Evolutionary conservation across 768 basidiomycete species (phyloP).

Genomic region (Bullera alba): DNA sequence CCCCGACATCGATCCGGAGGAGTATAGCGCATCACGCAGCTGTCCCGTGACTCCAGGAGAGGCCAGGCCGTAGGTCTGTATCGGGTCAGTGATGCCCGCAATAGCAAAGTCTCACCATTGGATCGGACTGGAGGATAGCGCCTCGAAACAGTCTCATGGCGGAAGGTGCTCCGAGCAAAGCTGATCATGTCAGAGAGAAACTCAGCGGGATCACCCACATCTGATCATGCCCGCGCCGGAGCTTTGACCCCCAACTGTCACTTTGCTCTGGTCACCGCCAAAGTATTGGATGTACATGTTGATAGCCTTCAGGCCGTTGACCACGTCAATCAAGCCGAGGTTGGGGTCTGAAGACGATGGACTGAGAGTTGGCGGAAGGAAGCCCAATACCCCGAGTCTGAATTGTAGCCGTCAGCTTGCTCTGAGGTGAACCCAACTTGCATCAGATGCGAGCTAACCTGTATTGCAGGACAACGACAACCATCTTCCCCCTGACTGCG

Average conservation of each 20-base stretch:
- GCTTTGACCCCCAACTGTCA: constrained; percentile 77
- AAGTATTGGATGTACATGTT: constrained; percentile 56
- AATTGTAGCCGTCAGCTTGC: constrained; percentile 44
- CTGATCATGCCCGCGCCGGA: constrained; percentile 71
- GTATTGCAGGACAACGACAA: constrained; percentile 77
- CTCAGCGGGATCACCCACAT: constrained; percentile 22
- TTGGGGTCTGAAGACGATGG: constrained; percentile 50
- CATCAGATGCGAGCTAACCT: constrained; percentile 67
- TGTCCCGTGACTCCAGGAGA: constrained; percentile 53
- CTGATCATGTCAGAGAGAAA: constrained; percentile 23
- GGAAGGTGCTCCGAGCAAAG: constrained; percentile 65
- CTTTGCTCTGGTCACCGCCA: constrained; percentile 55
- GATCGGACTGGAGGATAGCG: constrained; percentile 78
- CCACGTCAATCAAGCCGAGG: constrained; percentile 46
- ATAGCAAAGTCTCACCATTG: constrained; percentile 56
- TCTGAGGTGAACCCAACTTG: neutral
- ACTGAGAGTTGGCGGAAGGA: constrained; percentile 55
- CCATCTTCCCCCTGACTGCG: constrained; percentile 59
- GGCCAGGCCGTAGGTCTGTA: constrained; percentile 67
- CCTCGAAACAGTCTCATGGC: constrained; percentile 66
- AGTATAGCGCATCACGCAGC: constrained; percentile 49
- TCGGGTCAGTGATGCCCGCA: neutral
- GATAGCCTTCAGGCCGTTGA: constrained; percentile 64
- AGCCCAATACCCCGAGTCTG: constrained; percentile 54
- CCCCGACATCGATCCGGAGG: constrained; percentile 13